Percentiles rank a stretch among this genome's conserved stretches.
These are phyloP conservation scores for Lachancea fermentati DNA, from an alignment of 805 yeast genomes.

Conservation along the genomic window DNA sequence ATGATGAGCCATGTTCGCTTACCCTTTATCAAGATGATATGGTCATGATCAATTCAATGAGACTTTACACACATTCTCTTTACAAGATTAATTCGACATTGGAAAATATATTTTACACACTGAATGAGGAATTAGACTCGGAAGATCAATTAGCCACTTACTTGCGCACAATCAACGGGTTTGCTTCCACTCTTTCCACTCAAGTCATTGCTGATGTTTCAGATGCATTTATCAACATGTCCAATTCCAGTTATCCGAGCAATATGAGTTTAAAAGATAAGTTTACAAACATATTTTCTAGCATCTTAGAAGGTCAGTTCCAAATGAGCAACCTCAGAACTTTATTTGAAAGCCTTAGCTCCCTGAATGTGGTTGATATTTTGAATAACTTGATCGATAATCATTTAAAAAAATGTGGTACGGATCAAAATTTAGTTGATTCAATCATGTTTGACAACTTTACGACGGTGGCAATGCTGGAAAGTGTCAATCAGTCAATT, in stretches of 20 bases:
- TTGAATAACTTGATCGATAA: conserved; percentile 35
- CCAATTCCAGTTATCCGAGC: conserved; percentile 30
- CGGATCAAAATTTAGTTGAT: conserved; percentile 12
- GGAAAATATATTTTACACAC: conserved; percentile 27
- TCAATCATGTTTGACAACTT: conserved; percentile 22
- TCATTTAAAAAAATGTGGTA: conserved; percentile 3
- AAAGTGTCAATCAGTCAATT: conserved; percentile 28
- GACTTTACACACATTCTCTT: conserved; percentile 30
- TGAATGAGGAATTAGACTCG: conserved; percentile 14
- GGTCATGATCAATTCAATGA: conserved; percentile 26
- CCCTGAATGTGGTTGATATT: conserved; percentile 34
- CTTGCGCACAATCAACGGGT: conserved; percentile 35
- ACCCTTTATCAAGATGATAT: conserved; percentile 33
- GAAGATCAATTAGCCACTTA: conserved; percentile 28
- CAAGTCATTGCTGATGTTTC: conserved; percentile 33
- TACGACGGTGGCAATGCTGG: conserved; percentile 20
- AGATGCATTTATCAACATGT: conserved; percentile 35
- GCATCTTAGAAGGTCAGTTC: conserved; percentile 37
- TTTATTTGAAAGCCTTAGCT: conserved; percentile 37
- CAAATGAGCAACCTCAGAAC: conserved; percentile 35
- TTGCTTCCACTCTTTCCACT: conserved; percentile 36
- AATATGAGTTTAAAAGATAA: conserved; percentile 31
- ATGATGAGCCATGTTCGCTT: conserved; percentile 55
- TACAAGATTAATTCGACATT: conserved; percentile 24
- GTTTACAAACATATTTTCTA: conserved; percentile 36